Evolutionary conservation across 768 basidiomycete genomes (phyloP), one percentile per base, ranked within the genome.

Genomic region (Tricholoma flavovirens): DNA sequence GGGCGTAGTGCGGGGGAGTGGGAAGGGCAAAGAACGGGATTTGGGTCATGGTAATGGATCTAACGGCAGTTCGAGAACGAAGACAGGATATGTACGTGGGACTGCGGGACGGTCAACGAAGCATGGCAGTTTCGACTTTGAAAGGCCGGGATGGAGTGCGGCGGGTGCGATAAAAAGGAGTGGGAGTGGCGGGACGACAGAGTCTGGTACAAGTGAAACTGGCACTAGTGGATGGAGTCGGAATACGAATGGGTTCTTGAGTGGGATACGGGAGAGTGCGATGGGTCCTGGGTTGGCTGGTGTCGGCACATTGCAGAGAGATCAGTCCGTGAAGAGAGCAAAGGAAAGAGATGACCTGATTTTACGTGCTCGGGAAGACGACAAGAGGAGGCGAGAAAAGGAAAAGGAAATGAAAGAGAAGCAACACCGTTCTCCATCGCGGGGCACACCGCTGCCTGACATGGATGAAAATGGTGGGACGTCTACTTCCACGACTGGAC

Each of bases 81-180:
- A 55, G 43, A 43, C 55, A 40, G 10, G 9, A 9, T 54, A 53
- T 51, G 32, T 57, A 29, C 55, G 51, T 7, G 52, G 57, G 10
- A 55, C 56, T 40, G 53, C 56, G 7, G 57, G 63, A 29, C 75
- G 78, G 49, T 70, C 79, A 1, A 79, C 74, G 40, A 85, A 86
- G 64, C 85, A 86, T 59, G 86, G 86, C 5, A 86, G 83, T 62
- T 88, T 89, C 66, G 87, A 89, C 64, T 88, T 89, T 60, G 88
- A 89, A 68, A 75, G 86, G 33, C 87, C 87, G 0, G 77, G 81
- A 0, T 76, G 77, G 75, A 71, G 70, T 19, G 59, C 68, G 7
- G 45, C 62, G 24, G 53, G 53, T 55, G 60, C 61, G n/a, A 68
- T 74, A 59, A 69, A 86, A 60, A 73, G 83, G 22, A 77, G 79